Evolutionary conservation across 345 rosid genomes (phyloP), one percentile per base, ranked within the genome.

Genomic region (Dimocarpus longan): DNA sequence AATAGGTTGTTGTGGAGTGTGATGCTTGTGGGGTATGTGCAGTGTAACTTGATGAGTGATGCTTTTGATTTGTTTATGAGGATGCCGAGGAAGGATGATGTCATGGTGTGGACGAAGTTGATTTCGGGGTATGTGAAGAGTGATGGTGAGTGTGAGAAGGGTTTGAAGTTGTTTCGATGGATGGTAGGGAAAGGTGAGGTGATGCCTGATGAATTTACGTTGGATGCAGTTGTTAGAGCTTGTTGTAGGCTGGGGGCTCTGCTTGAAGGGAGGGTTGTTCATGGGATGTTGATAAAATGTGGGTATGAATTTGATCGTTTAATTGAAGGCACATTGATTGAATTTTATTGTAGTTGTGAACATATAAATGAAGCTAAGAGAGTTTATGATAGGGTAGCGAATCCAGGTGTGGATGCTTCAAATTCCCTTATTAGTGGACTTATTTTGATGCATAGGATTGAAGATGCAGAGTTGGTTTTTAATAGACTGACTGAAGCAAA

Each of bases 161-260:
- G 90, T 56, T 52, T 90, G 74, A 82, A 80, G 52, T 75, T 88
- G 86, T 89, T 89, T 72, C 48, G 37, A 71, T 74, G 75, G 87
- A 88, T 88, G 81, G 85, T 85, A 77, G 77, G 64, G 75, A 72
- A 71, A 44, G 77, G 83, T 48, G 89, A 85, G 71, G 88, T 71
- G 68, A 75, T n/a, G 56, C 94, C 91, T 15, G 86, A 87, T 74
- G 94, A 88, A 79, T 89, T 84, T 75, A 89, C 90, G 26, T 84
- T 87, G 44, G 89, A 90, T 80, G 83, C 85, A 80, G 88, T 86
- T 48, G 42, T 81, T 71, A 87, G 91, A 80, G 87, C 87, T 70
- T 87, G 86, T 66, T 79, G 85, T 18, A 83, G 78, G 67, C 79
- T 89, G 60, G 85, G 87, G 59, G 75, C 63, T 78, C 71, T 83